Base-by-base conservation (phyloP, 805 yeast species). In the Starmerella apis region DNA sequence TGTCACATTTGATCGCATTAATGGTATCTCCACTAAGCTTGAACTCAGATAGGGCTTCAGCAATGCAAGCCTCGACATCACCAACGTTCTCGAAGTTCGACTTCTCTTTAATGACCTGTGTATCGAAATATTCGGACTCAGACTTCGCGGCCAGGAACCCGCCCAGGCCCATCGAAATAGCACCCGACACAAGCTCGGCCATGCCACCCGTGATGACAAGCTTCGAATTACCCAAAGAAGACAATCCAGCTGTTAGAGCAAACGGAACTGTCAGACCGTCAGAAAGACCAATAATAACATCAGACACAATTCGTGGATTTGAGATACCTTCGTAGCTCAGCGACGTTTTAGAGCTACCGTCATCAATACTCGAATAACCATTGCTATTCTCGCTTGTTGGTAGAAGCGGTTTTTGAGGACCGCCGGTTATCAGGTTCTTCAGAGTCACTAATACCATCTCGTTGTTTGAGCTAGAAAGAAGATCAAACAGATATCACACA, bases 191-290 rank as follows among this genome's bases (percentile, higher is more conserved):
- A 58, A 90, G 77, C 71, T 90, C 98, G 9, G 97, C 97, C 76
- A 90, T 78, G 22, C 97, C 98, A 73, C 97, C 98, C 24, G 97
- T 87, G 54, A 90, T 87, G 46, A 90, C 98, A 56, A 90, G 75
- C 65, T 78, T 83, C 16, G 95, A 72, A 65, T 86, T 84, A 47
- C 98, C 98, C 47, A 90, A 74, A 1, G 94, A 81, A 1, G 95
- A 83, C 49, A 90, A 74, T 44, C 97, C 98, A 0, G 98, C 97
- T 1, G 97, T 92, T 59, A 92, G 75, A 1, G 98, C 98, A 73
- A 90, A 90, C n/a, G 98, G 98, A 36, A 90, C 98, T 0, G 97
- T 90, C 57, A 90, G 75, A 4, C 98, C 98, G 65, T 90, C 98
- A 31, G 92, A 81, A 46, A 90, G 76, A 4, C 98, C 98, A 62